These are phyloP conservation scores for Lentithecium fluviatile DNA, from an alignment of 495 filamentous ascomycete species.

Conservation along the genomic window DNA sequence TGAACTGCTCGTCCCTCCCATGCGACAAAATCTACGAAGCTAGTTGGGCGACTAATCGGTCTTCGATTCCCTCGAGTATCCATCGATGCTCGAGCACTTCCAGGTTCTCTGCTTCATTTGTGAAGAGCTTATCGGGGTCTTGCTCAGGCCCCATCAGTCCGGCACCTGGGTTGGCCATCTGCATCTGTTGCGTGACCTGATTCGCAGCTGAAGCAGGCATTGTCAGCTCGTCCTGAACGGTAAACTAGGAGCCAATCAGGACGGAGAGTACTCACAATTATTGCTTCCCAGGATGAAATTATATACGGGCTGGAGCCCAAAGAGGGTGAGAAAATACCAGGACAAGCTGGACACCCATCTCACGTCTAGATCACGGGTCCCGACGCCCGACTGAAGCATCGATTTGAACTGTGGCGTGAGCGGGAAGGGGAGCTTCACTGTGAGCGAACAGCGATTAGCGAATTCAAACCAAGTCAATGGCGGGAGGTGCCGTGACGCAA, in stretches of 20 bases:
- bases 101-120: conserved; percentile 87
- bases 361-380: conserved; percentile 92
- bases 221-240: conserved; percentile 22
- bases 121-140: conserved; percentile 91
- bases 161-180: conserved; percentile 68
- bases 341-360: conserved; percentile 97
- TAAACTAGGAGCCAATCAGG: not conserved
- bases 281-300: conserved; percentile 94
- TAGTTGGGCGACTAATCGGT: conserved; percentile 62
- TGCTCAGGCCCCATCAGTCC: conserved; percentile 79
- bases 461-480: not conserved
- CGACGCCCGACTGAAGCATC: conserved; percentile 96
- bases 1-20: too few relatives aligned
- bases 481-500: not conserved
- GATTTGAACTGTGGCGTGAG: conserved; percentile 98
- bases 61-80: conserved; percentile 81
- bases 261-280: conserved; percentile 65
- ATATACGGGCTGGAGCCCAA: conserved; percentile 96
- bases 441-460: conserved; percentile 19
- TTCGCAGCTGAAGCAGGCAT: conserved; percentile 65
- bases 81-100: conserved; percentile 92
- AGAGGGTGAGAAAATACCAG: conserved; percentile 97
- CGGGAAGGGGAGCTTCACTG: conserved; percentile 98
- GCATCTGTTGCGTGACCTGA: conserved; percentile 95
- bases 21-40: conserved; percentile 7